Evolutionary conservation across 2,329 filamentous ascomycete species (phyloP), one percentile per base, ranked within the genome.

Genomic region (Aureobasidium sp.): DNA sequence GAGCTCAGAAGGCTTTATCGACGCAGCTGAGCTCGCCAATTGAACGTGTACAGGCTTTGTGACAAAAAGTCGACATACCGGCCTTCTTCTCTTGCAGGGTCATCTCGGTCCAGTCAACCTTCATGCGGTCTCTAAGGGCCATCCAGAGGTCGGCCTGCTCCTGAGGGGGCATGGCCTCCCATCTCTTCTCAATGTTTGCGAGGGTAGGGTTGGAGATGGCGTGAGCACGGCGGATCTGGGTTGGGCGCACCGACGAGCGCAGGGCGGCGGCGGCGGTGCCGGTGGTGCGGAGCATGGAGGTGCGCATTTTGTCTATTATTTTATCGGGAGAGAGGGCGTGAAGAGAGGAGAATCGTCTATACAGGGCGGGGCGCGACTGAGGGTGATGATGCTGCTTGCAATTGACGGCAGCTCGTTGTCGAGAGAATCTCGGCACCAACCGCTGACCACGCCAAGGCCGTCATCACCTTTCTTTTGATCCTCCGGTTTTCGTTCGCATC

Each of bases 131-230:
- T 78, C 94, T 86, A 77, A 99, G 83, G 70, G 89, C 83, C 94
- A 99, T 99, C 94, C 94, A 99, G 71, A 99, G 82, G 75, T 99
- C 94, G 69, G 94, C 94, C 86, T 99, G 94, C 85, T 99, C 94
- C 83, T 96, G 91, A 67, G 94, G 91, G 63, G 93, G 92, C 90
- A 97, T 92, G 66, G 82, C 85, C 82, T 99, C 94, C 94, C 94
- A 99, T 82, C 94, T 85, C 88, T 96, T 97, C 87, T 99, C 94
- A 74, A 99, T 97, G 80, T 96, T 91, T 78, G 91, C 90, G 73
- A 99, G 85, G 63, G 91, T 97, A 70, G 95, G 94, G 82, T 97
- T 97, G 74, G 92, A 95, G 79, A 99, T 95, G 75, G 93, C 92
- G 77, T 96, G 91, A 70, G 89, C 89, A 70, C 88, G 85, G 71